These are phyloP conservation scores for Gossypium lobatum DNA, from an alignment of 441 rosid species.

Conservation along the genomic window DNA sequence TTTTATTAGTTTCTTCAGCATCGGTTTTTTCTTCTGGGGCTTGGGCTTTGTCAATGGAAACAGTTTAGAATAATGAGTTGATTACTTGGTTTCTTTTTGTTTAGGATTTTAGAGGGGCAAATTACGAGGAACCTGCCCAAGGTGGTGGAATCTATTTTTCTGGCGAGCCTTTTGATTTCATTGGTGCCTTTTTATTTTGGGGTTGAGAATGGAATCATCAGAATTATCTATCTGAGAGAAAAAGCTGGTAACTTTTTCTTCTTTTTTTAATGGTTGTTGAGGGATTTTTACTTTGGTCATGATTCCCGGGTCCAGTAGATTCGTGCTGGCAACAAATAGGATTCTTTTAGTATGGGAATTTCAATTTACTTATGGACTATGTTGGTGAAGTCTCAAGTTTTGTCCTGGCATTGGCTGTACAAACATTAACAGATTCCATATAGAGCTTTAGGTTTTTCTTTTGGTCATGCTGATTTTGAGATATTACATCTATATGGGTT, in stretches of 20 bases:
- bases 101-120: constrained; percentile 4
- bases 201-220: constrained; percentile 25
- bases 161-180: constrained; percentile 19
- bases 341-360: constrained; percentile 11
- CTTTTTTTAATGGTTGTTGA: constrained; percentile 1
- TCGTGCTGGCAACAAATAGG: constrained; percentile 7
- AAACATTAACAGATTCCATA: constrained; percentile 10
- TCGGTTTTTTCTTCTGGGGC: not conserved
- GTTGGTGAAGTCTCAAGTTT: constrained; percentile 2
- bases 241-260: constrained; percentile 11
- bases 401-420: not conserved
- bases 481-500: constrained; percentile 15
- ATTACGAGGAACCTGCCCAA: constrained; percentile 4
- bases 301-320: constrained; percentile 37
- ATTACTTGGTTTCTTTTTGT: not conserved
- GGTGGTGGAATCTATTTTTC: constrained; percentile 21
- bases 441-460: constrained; percentile 5
- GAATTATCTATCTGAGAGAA: not conserved
- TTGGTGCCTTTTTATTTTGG: constrained; percentile 26
- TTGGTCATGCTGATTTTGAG: constrained; percentile 7
- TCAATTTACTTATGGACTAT: constrained; percentile 16
- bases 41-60: not conserved
- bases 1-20: not conserved
- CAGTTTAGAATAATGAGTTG: not conserved
- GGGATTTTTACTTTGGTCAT: constrained; percentile 17